These are phyloP conservation scores for Lepidium aucheri DNA, from an alignment of 345 rosid species.

Conservation along the genomic window DNA sequence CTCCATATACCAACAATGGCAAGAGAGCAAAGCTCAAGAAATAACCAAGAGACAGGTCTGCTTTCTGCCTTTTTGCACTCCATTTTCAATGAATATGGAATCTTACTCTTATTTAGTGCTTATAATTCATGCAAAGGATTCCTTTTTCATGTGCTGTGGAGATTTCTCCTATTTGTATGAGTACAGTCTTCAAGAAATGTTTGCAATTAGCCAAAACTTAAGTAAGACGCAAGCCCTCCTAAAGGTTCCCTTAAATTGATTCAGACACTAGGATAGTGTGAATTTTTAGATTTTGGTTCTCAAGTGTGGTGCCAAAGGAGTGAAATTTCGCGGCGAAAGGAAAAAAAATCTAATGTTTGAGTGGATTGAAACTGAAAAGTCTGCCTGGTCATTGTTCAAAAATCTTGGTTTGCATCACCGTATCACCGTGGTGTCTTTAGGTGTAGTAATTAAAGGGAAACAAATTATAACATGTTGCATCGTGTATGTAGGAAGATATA, in stretches of 20 bases:
- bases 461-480: background rate
- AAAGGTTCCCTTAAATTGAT: background rate
- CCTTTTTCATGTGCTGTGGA: background rate
- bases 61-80: background rate
- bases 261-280: background rate
- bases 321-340: background rate
- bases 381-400: background rate
- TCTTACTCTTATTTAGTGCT: background rate
- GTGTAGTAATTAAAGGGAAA: background rate
- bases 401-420: background rate
- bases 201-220: background rate
- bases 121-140: background rate
- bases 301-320: background rate
- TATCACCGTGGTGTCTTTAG: background rate
- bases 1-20: conserved; percentile 77
- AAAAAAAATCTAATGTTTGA: background rate
- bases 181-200: background rate
- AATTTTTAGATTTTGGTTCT: background rate
- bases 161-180: background rate
- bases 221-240: background rate
- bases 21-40: conserved; percentile 48
- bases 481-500: conserved; percentile 62
- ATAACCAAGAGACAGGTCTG: conserved; percentile 72
- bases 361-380: background rate
- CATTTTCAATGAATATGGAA: background rate